phyloP scores from a whole-genome alignment of 371 early-diverging fungal genomes.

The Synchytrium microbalum region DNA sequence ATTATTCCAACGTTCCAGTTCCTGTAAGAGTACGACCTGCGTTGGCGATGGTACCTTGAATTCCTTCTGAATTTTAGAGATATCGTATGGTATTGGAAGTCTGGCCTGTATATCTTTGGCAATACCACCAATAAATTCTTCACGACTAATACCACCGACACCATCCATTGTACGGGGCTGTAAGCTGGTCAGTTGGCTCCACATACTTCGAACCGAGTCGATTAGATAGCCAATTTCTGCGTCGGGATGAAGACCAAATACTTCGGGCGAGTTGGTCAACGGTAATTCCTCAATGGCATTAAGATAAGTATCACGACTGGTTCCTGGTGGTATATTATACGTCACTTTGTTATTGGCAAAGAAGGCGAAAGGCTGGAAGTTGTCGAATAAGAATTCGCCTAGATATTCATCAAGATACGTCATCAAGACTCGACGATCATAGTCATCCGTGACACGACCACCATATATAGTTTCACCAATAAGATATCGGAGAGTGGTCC shows the following conservation, averaged over 20 bases:
- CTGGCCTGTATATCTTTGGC: conserved; percentile 45
- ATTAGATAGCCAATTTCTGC: conserved; percentile 55
- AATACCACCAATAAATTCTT: conserved; percentile 46
- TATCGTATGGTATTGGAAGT: conserved; percentile 42
- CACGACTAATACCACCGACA: conserved; percentile 46
- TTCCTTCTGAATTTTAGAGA: conserved; percentile 38
- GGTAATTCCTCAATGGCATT: conserved; percentile 45
- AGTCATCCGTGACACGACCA: conserved; percentile 56
- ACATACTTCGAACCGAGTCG: conserved; percentile 47
- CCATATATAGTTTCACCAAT: conserved; percentile 58
- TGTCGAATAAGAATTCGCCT: conserved; percentile 53
- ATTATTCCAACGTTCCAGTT: conserved; percentile 50
- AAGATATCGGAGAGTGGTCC: conserved; percentile 51
- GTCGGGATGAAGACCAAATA: conserved; percentile 54
- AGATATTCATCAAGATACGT: conserved; percentile 53
- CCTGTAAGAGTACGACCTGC: conserved; percentile 49
- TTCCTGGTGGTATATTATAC: conserved; percentile 39
- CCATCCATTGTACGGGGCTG: conserved; percentile 47
- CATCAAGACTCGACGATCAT: conserved; percentile 50
- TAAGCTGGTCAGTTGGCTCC: conserved; percentile 46
- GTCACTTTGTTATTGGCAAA: conserved; percentile 29
- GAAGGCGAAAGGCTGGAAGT: conserved; percentile 51
- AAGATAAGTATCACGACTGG: conserved; percentile 41
- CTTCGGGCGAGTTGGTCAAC: conserved; percentile 50
- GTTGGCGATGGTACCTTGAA: conserved; percentile 42